phyloP scores from a whole-genome alignment of 2,329 filamentous ascomycete species.

The Rhynchosporium secalis region DNA sequence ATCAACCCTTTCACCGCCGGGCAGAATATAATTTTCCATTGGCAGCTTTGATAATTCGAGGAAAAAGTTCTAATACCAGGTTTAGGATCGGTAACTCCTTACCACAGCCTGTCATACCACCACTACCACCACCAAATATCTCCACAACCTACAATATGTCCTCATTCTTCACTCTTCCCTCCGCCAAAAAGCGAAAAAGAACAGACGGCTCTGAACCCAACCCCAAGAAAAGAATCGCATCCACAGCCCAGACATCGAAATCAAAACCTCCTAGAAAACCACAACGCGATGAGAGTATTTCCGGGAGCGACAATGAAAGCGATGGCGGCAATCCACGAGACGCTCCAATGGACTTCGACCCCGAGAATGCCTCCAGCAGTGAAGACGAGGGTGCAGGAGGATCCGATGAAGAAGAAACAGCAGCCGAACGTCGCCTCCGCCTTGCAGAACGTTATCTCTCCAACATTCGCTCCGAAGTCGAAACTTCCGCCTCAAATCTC shows the following conservation, averaged over 20 bases:
- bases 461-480: conserved; percentile 80
- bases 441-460: conserved; percentile 92
- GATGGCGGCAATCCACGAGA: conserved; percentile 58
- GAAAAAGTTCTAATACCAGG: too few relatives aligned
- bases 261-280: conserved; percentile 41
- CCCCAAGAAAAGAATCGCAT: conserved; percentile 59
- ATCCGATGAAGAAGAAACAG: conserved; percentile 69
- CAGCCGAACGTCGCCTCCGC: conserved; percentile 80
- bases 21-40: conserved; percentile 25
- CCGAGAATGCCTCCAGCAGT: conserved; percentile 47
- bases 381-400: conserved; percentile 53
- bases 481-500: conserved; percentile 48
- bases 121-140: neutral
- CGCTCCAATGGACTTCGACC: conserved; percentile 51
- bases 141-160: conserved; percentile 61
- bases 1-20: conserved; percentile 15
- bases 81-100: too few relatives aligned
- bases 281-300: conserved; percentile 67
- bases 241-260: conserved; percentile 39
- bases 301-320: conserved; percentile 75
- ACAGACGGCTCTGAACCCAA: conserved; percentile 44
- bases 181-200: conserved; percentile 87
- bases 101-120: neutral
- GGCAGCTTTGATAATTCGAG: neutral
- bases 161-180: conserved; percentile 91